Evolutionary conservation across 768 basidiomycete genomes (phyloP).

Genomic region (Cyclocybe cylindracea): DNA sequence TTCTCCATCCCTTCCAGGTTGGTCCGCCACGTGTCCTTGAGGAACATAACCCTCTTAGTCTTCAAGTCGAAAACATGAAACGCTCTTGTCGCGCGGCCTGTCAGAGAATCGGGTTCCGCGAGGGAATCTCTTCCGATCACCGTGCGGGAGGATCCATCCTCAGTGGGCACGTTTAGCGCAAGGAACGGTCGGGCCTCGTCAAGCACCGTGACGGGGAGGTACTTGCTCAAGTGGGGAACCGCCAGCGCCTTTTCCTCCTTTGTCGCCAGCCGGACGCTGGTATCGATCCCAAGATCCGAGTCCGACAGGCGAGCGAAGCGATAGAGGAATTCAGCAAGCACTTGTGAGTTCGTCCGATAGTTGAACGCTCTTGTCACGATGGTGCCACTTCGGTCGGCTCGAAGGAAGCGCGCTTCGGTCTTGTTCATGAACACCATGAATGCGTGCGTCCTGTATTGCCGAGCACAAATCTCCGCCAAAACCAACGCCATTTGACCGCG

Average conservation of each 20-base stretch:
- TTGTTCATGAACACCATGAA: conserved; percentile 30
- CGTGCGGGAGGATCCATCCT: too few species aligned
- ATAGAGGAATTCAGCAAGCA: conserved; percentile 25
- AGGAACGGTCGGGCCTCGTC: too few species aligned
- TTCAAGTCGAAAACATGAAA: conserved; percentile 11
- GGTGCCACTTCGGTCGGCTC: conserved; percentile 34
- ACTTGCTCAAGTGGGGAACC: too few species aligned
- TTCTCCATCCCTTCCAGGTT: conserved; percentile 5
- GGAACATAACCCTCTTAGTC: conserved; percentile 16
- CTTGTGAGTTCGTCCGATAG: conserved; percentile 11
- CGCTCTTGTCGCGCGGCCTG: conserved; percentile 13
- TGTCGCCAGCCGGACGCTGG: too few species aligned
- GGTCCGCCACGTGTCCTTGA: conserved; percentile 32
- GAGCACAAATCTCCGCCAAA: too few species aligned
- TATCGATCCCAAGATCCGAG: too few species aligned
- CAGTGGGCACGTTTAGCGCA: too few species aligned
- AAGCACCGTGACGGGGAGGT: too few species aligned
- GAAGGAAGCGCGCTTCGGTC: conserved; percentile 26
- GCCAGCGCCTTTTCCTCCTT: too few species aligned
- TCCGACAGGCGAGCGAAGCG: conserved; percentile 17
- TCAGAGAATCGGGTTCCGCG: too few species aligned
- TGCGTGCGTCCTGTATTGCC: conserved; percentile 29
- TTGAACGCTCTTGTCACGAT: conserved; percentile 25
- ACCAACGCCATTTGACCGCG: too few species aligned
- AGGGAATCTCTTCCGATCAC: too few species aligned